Evolutionary conservation across 352 stramenopile genomes (phyloP).

Genomic region (Globisporangium ultimum): DNA sequence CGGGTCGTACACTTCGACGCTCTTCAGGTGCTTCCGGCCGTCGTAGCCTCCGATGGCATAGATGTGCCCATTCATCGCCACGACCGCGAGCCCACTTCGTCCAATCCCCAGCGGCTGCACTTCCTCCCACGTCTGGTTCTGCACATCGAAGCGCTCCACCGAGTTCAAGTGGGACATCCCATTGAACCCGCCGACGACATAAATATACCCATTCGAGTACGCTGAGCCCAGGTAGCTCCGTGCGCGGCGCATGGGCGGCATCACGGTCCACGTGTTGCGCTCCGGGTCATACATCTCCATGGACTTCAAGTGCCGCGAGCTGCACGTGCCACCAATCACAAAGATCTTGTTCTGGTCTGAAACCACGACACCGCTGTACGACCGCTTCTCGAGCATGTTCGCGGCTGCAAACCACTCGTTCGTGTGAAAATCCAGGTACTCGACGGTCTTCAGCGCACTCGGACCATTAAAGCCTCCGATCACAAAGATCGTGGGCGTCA

Average conservation of each 20-base stretch:
- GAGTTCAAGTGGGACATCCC: constrained; percentile 49
- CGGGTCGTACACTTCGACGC: constrained; percentile 60
- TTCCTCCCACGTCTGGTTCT: constrained; percentile 45
- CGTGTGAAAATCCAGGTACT: constrained; percentile 66
- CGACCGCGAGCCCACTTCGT: constrained; percentile 56
- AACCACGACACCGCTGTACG: constrained; percentile 60
- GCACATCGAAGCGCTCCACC: constrained; percentile 55
- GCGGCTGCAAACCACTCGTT: constrained; percentile 52
- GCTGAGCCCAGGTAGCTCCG: constrained; percentile 63
- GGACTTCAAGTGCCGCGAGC: constrained; percentile 48
- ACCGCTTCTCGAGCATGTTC: constrained; percentile 50
- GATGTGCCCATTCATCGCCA: constrained; percentile 39
- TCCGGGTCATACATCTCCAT: constrained; percentile 60
- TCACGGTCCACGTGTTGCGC: constrained; percentile 38
- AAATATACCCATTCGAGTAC: constrained; percentile 48
- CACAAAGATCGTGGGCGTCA: constrained; percentile 58
- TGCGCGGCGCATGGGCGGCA: constrained; percentile 54
- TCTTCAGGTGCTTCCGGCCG: constrained; percentile 58
- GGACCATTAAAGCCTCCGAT: constrained; percentile 70
- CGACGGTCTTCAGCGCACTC: constrained; percentile 46
- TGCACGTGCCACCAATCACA: constrained; percentile 62
- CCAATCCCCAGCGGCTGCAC: constrained; percentile 44
- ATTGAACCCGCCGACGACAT: constrained; percentile 70
- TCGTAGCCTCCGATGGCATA: constrained; percentile 74
- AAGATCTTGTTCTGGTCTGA: constrained; percentile 43